Percentiles rank a stretch among this genome's conserved stretches.
phyloP scores from a whole-genome alignment of 2,329 filamentous ascomycete genomes.

The Rutstroemia sp. region DNA sequence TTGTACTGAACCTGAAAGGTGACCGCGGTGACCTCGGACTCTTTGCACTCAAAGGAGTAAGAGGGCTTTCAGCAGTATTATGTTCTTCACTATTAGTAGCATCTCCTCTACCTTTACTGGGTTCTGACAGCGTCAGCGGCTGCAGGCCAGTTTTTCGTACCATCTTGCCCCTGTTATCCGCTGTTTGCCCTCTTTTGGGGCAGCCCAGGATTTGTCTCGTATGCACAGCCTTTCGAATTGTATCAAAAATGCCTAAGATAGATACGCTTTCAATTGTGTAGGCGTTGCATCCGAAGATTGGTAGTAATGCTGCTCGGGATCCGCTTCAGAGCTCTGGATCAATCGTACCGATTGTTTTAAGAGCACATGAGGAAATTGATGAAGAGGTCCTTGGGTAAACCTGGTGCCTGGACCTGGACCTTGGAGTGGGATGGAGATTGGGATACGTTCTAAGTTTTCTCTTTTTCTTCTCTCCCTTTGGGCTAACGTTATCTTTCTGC shows the following conservation, averaged over 20 bases:
- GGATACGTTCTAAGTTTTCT: too few relatives aligned
- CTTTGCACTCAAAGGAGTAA: constrained; percentile 21
- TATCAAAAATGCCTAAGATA: constrained; percentile 18
- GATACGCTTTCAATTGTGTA: constrained; percentile 11
- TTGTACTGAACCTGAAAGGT: constrained; percentile 26
- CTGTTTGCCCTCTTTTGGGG: constrained; percentile 12
- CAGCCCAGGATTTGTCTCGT: constrained; percentile 14
- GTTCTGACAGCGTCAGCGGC: constrained; percentile 25
- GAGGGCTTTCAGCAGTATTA: constrained; percentile 14
- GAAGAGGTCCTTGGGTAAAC: background rate
- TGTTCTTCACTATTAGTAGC: constrained; percentile 3
- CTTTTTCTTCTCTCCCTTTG: too few relatives aligned
- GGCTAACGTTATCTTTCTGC: background rate
- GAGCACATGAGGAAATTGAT: background rate
- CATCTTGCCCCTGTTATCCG: constrained; percentile 21
- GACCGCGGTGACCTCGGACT: constrained; percentile 26
- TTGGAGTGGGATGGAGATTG: too few relatives aligned
- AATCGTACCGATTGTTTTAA: background rate
- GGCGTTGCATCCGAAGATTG: constrained; percentile 14
- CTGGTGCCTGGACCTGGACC: too few relatives aligned
- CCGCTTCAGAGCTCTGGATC: background rate
- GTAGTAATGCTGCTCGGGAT: background rate
- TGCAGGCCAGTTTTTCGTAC: constrained; percentile 25
- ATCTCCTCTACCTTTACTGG: constrained; percentile 7
- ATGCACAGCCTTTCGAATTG: constrained; percentile 20